Conservation (phyloP, 1,284 basidiomycete genomes). For the Cerioporus squamosus region DNA sequence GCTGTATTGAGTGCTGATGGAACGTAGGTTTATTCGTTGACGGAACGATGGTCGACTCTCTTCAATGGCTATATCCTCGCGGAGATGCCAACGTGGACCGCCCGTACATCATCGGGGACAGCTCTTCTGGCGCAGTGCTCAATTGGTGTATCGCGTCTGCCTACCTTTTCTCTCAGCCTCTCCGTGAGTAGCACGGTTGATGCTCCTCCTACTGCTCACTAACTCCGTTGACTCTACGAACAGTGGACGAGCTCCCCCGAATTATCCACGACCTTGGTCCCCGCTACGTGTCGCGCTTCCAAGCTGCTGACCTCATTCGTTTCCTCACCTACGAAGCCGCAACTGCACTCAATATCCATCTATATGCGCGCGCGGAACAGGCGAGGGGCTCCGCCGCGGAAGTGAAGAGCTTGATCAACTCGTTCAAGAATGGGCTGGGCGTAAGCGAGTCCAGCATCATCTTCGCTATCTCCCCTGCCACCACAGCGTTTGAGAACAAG, state of each 20-base stretch:
- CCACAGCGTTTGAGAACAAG: conserved; percentile 17
- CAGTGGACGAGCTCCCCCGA: conserved; percentile 68
- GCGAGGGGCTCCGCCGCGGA: conserved; percentile 30
- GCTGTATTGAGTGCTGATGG: conserved; percentile 1
- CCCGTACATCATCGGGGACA: conserved; percentile 59
- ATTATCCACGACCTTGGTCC: conserved; percentile 80
- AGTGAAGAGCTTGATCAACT: conserved; percentile 49
- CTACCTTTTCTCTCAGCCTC: conserved; percentile 60
- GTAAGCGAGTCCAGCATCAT: conserved; percentile 51
- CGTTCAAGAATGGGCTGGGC: conserved; percentile 56
- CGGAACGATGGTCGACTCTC: conserved; percentile 62
- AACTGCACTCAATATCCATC: conserved; percentile 75
- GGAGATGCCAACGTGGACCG: conserved; percentile 44
- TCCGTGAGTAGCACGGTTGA: conserved; percentile 47
- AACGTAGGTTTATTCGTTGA: conserved; percentile 70
- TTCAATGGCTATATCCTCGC: conserved; percentile 66
- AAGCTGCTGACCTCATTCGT: conserved; percentile 60
- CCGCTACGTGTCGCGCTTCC: conserved; percentile 73
- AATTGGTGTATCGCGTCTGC: conserved; percentile 76
- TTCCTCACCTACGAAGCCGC: conserved; percentile 82
- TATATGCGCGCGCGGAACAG: conserved; percentile 41
- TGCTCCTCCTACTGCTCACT: not conserved
- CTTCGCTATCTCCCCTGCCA: conserved; percentile 52
- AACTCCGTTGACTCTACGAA: not conserved
- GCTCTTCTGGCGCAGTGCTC: conserved; percentile 42